A percentile compares a stretch with the other conserved stretches of the same genome.
phyloP scores from a whole-genome alignment of 768 basidiomycete genomes.

The Pholiota molesta region DNA sequence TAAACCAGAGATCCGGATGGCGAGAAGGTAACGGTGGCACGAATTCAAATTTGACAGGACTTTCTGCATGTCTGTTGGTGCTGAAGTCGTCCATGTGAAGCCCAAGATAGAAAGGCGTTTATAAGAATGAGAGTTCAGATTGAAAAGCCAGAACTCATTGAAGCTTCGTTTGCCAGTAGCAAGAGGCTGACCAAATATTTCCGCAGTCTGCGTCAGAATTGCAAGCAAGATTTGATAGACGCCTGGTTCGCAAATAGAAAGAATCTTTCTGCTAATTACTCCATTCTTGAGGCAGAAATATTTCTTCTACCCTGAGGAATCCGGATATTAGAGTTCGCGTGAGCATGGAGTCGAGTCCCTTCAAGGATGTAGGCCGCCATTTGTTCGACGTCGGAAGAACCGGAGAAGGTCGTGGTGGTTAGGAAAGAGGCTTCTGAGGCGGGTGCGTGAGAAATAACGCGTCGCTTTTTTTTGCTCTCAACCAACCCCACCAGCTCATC shows the following conservation, averaged over 20 bases:
- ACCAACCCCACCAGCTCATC: constrained; percentile 25
- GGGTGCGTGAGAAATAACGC: constrained; percentile 35
- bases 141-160: background rate
- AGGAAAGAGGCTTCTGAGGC: background rate
- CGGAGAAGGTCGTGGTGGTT: background rate
- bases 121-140: background rate
- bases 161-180: background rate
- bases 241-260: background rate
- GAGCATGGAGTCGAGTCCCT: background rate
- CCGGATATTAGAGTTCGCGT: background rate
- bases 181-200: background rate
- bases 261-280: background rate
- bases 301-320: background rate
- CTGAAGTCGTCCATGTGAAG: constrained; percentile 44
- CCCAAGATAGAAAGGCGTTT: background rate
- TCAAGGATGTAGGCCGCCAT: background rate
- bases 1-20: constrained; percentile 61
- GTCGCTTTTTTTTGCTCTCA: constrained; percentile 31
- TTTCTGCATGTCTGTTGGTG: constrained; percentile 43
- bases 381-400: background rate
- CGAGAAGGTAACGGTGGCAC: constrained; percentile 30
- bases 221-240: background rate
- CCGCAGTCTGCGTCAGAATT: background rate
- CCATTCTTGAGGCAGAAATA: background rate
- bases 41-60: constrained; percentile 15